Percentiles rank a stretch among this genome's conserved stretches.
Evolutionary conservation across 1,139 yeast genomes (phyloP).

Genomic region (Magnusiomyces magnusii): DNA sequence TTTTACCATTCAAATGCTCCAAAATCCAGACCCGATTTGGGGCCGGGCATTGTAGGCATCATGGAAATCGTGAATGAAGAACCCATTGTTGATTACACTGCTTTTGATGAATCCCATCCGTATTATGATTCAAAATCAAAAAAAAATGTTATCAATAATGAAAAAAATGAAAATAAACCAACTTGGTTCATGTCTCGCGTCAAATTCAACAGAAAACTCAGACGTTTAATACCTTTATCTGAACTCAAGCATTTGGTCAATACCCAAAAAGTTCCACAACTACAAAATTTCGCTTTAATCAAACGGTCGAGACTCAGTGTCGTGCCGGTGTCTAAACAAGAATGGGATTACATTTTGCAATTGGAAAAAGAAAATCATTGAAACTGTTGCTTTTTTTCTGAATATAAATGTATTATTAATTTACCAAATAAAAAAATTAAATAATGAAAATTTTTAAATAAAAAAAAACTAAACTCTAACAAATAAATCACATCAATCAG

Average conservation of each 20-base stretch:
- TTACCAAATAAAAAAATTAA: background rate
- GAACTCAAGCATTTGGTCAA: constrained; percentile 32
- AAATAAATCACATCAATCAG: background rate
- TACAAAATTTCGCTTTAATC: constrained; percentile 40
- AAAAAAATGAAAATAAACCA: constrained; percentile 34
- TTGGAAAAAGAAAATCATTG: too few relatives aligned
- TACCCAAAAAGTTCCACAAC: constrained; percentile 14
- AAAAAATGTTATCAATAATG: too few relatives aligned
- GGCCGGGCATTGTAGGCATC: constrained; percentile 50
- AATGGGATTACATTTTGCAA: constrained; percentile 30
- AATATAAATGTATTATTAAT: background rate
- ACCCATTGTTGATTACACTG: constrained; percentile 37
- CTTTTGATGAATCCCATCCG: constrained; percentile 37
- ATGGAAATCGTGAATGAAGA: constrained; percentile 36
- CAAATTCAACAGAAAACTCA: constrained; percentile 37
- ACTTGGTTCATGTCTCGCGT: constrained; percentile 52
- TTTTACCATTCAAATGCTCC: constrained; percentile 50
- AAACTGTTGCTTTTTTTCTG: background rate
- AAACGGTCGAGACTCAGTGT: constrained; percentile 45
- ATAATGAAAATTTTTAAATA: background rate
- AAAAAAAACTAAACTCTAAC: background rate
- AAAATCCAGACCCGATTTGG: constrained; percentile 20
- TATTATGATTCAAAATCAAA: constrained; percentile 40
- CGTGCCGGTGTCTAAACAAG: constrained; percentile 39
- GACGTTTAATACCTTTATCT: constrained; percentile 36